These are phyloP conservation scores for Cajanus cajan DNA, from an alignment of 306 rosid genomes.

Conservation along the genomic window DNA sequence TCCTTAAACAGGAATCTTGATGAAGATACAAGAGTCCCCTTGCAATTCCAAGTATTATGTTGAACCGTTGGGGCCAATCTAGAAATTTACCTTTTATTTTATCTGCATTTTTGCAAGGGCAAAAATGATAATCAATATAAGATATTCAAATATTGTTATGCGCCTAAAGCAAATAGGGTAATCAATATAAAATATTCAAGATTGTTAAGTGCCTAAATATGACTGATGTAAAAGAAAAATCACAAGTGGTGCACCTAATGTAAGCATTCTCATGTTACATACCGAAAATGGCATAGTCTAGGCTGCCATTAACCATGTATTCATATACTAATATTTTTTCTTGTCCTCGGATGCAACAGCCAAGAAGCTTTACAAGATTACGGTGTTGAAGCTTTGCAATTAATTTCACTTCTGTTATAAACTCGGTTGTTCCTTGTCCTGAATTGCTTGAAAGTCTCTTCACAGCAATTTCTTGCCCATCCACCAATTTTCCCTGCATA, in stretches of 20 bases:
- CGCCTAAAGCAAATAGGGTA: no score
- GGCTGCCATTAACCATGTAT: slow-evolving; percentile 15
- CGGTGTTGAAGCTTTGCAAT: slow-evolving; percentile 26
- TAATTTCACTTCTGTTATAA: background rate
- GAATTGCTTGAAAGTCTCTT: background rate
- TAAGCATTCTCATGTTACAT: background rate
- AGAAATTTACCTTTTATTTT: background rate
- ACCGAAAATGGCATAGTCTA: slow-evolving; percentile 7
- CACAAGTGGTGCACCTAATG: no score
- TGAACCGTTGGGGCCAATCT: background rate
- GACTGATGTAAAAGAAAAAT: no score
- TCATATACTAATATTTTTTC: slow-evolving; percentile 13
- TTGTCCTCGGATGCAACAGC: background rate
- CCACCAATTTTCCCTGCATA: background rate
- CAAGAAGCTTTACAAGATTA: slow-evolving; percentile 16
- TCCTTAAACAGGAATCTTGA: background rate
- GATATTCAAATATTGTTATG: background rate
- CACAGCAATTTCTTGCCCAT: slow-evolving; percentile 14
- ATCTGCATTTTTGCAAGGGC: background rate
- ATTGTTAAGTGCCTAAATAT: no score
- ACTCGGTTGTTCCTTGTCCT: background rate
- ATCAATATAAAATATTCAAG: no score
- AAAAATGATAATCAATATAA: background rate
- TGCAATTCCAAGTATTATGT: slow-evolving; percentile 3
- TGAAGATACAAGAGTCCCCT: slow-evolving; percentile 5